Percentiles rank a stretch among this genome's conserved stretches.
Conservation (phyloP, 768 basidiomycete genomes). For the Lactarius akahatsu region DNA sequence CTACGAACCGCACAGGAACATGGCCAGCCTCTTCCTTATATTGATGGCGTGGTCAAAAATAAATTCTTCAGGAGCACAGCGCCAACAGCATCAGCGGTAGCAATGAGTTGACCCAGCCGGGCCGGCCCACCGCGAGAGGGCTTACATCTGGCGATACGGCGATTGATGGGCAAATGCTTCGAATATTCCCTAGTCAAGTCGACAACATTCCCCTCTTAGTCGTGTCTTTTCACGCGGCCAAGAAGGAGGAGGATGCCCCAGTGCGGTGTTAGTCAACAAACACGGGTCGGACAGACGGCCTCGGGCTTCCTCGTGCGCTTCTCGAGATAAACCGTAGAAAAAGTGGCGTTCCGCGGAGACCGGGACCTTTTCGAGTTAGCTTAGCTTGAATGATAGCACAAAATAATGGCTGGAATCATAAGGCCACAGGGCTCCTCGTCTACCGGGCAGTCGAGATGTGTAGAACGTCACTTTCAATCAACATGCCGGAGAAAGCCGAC, state of each 20-base stretch:
- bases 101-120: not conserved
- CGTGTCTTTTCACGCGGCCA: not conserved
- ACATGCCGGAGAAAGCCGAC: slow-evolving; percentile 14
- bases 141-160: not conserved
- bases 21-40: not conserved
- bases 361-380: slow-evolving; percentile 17
- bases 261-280: slow-evolving; percentile 17
- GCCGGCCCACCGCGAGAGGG: not conserved
- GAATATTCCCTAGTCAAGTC: slow-evolving; percentile 19
- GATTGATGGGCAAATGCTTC: slow-evolving; percentile 14
- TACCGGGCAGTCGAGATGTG: slow-evolving; percentile 8
- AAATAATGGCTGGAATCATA: slow-evolving; percentile 9
- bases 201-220: slow-evolving; percentile 13
- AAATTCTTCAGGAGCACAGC: not conserved
- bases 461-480: slow-evolving; percentile 8
- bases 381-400: not conserved
- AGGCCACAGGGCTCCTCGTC: slow-evolving; percentile 1
- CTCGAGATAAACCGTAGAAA: slow-evolving; percentile 22
- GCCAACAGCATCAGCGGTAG: not conserved
- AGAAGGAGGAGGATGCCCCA: slow-evolving; percentile 17
- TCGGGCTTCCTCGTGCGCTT: slow-evolving; percentile 14
- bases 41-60: slow-evolving; percentile 1
- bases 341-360: slow-evolving; percentile 25
- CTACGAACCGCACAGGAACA: not conserved
- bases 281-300: slow-evolving; percentile 4